Conservation (phyloP, 2,329 filamentous ascomycete species). For the Penicillium sp. region DNA sequence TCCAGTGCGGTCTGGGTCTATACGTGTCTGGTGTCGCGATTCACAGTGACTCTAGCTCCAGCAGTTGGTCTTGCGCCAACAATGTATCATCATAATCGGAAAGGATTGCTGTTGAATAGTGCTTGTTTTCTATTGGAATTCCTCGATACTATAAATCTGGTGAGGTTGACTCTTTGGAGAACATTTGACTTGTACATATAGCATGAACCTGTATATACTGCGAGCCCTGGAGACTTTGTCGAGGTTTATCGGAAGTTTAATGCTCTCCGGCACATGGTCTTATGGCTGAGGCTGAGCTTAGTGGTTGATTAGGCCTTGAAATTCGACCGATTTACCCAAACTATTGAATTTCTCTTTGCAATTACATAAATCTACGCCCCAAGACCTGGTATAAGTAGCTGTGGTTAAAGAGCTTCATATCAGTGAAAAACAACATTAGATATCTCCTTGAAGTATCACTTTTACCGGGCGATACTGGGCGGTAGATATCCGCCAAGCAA, state of each 20-base stretch:
- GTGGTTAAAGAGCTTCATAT: too few species aligned
- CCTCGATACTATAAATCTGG: not conserved
- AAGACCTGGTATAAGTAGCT: too few species aligned
- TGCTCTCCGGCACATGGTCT: not conserved
- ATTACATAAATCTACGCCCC: too few species aligned
- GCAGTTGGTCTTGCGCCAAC: constrained; percentile 29
- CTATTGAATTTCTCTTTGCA: too few species aligned
- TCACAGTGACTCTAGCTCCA: constrained; percentile 23
- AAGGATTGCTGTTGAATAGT: not conserved
- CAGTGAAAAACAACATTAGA: not conserved
- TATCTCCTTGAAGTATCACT: not conserved
- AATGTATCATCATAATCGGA: constrained; percentile 13
- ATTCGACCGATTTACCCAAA: not conserved
- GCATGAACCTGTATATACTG: not conserved
- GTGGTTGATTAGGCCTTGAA: not conserved
- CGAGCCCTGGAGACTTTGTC: not conserved
- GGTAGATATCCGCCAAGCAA: not conserved
- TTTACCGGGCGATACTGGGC: not conserved
- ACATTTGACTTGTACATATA: not conserved
- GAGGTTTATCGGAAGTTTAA: not conserved
- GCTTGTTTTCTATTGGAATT: not conserved
- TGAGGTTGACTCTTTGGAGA: not conserved
- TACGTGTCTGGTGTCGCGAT: constrained; percentile 29
- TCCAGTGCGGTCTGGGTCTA: constrained; percentile 27
- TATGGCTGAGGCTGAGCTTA: not conserved